Evolutionary conservation across 257 asterid species (phyloP), one percentile per base, ranked within the genome.

Genomic region (Rhazya stricta): DNA sequence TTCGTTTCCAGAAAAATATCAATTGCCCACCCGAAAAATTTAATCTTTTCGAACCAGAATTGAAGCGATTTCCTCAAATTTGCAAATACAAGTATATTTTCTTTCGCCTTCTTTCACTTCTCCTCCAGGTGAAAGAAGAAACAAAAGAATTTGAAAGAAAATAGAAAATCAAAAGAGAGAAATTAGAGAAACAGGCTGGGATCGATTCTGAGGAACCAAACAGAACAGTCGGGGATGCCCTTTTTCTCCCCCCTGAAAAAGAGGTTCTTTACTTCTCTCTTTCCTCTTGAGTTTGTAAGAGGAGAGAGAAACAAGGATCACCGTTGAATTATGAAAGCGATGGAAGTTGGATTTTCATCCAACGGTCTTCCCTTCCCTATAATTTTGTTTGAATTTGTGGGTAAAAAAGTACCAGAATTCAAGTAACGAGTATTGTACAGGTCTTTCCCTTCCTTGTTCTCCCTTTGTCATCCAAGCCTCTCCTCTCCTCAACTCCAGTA

Each of bases 271-370:
- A 71, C 36, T 63, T 56, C 72, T 78, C 58, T 75, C 63, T 50
- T 71, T 65, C 71, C 73, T 41, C 27, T 56, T 67, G 79, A 53
- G 51, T 45, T 81, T 68, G 60, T 68, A 62, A 23, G 67, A 62
- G 75, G 85, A 80, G 87, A 85, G 80, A 85, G 86, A 78, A 76
- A 58, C 39, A 72, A 77, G 86, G 86, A 77, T 79, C 72, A 51
- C 90, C 91, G 84, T 84, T 57, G 65, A 66, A 80, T 65, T 74
- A 71, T 67, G 61, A 84, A 79, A 80, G 66, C 37, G 42, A 58
- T 81, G 77, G 83, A 68, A 74, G 67, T 77, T 46, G 68, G 84
- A 74, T 76, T 63, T 68, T 56, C 60, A 88, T 88, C 88, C 53
- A 25, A 85, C 90, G 96, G 87, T 58, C 57, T 23, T 6, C 23